Percentiles rank a stretch among this genome's conserved stretches.
These are phyloP conservation scores for Anisodus acutangulus DNA, from an alignment of 257 asterid genomes.

Conservation along the genomic window DNA sequence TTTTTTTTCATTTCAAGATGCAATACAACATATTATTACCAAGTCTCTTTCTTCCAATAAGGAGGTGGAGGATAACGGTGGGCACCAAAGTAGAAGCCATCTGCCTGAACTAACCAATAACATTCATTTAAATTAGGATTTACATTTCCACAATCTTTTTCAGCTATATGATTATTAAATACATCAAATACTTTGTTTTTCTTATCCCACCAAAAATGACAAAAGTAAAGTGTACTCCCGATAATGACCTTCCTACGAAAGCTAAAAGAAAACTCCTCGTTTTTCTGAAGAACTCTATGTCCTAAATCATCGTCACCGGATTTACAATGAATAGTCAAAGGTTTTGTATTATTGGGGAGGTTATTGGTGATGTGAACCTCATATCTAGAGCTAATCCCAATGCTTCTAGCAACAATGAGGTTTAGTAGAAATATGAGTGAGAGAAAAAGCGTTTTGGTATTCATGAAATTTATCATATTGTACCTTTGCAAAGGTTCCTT, in stretches of 20 bases:
- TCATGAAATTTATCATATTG: neutral
- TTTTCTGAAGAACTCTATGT: neutral
- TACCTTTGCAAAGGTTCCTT: neutral
- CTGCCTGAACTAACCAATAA: conserved; percentile 24
- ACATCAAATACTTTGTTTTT: neutral
- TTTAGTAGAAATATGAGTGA: conserved; percentile 5
- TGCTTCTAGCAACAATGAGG: neutral
- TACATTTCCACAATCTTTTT: conserved; percentile 14
- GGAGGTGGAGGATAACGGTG: conserved; percentile 20
- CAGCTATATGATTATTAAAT: conserved; percentile 18
- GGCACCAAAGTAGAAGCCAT: conserved; percentile 25
- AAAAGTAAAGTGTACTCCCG: neutral
- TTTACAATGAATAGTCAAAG: conserved; percentile 1
- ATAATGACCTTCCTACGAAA: neutral
- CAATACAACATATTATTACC: conserved; percentile 10
- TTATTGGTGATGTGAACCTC: neutral
- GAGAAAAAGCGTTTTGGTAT: neutral
- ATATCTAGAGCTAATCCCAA: conserved; percentile 12
- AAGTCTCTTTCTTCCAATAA: neutral
- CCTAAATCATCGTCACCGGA: conserved; percentile 11
- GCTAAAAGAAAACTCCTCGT: neutral
- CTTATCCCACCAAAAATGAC: neutral
- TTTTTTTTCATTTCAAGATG: neutral
- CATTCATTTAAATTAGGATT: neutral
- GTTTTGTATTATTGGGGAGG: neutral